Percentiles rank a stretch among this genome's conserved stretches.
phyloP scores from a whole-genome alignment of 2,329 filamentous ascomycete species.

The Talaromyces funiculosus region DNA sequence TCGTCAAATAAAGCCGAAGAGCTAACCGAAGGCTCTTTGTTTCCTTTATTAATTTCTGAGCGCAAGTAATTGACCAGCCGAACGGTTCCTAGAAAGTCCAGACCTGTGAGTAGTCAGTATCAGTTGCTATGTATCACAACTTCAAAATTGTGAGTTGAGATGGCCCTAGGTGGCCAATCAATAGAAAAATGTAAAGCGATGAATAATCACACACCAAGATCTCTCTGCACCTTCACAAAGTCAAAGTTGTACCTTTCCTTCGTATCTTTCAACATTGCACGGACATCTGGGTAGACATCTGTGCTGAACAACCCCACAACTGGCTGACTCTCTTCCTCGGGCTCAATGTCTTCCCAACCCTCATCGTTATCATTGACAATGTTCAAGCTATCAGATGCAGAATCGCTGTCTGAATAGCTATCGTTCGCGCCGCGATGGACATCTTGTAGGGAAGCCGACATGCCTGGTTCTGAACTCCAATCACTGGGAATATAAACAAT shows the following conservation, averaged over 20 bases:
- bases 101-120: constrained; percentile 36
- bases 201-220: constrained; percentile 38
- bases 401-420: constrained; percentile 18
- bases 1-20: constrained; percentile 61
- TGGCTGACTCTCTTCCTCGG: constrained; percentile 57
- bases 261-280: constrained; percentile 63
- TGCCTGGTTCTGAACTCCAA: neutral
- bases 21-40: constrained; percentile 51
- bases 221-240: constrained; percentile 55
- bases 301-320: constrained; percentile 66
- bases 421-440: constrained; percentile 10
- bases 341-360: constrained; percentile 56
- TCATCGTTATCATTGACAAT: constrained; percentile 46
- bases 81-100: constrained; percentile 69
- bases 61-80: constrained; percentile 67
- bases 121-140: neutral
- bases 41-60: constrained; percentile 43
- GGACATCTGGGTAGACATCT: constrained; percentile 58
- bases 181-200: constrained; percentile 10
- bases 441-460: constrained; percentile 11
- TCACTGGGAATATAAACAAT: neutral
- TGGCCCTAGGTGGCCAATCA: neutral
- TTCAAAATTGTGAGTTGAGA: neutral
- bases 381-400: constrained; percentile 28
- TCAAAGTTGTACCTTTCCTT: constrained; percentile 63